Conservation (phyloP, 2,329 filamentous ascomycete species). For the Venturia effusa region DNA sequence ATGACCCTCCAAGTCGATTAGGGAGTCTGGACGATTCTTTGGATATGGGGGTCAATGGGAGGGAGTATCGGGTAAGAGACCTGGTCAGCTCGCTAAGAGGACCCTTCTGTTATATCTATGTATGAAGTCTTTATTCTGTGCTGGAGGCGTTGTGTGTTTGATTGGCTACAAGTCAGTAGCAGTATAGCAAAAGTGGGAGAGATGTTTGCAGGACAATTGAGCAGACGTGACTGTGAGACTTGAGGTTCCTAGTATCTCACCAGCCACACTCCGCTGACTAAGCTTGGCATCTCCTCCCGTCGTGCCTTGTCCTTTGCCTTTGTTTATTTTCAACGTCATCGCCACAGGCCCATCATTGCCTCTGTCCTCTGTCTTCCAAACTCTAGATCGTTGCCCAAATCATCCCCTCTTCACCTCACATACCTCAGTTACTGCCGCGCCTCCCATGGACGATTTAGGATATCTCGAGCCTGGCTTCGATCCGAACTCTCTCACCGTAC, state of each 20-base stretch:
- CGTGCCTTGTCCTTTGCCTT: too few species aligned
- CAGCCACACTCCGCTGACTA: too few species aligned
- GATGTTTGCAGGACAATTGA: too few species aligned
- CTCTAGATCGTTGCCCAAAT: background rate
- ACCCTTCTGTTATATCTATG: constrained; percentile 13
- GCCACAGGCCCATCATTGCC: too few species aligned
- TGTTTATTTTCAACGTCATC: too few species aligned
- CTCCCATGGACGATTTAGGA: constrained; percentile 45
- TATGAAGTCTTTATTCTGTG: too few species aligned
- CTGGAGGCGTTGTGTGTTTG: too few species aligned
- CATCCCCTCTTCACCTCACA: background rate
- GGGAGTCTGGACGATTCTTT: constrained; percentile 13
- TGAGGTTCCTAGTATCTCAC: too few species aligned
- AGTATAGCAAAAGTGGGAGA: too few species aligned
- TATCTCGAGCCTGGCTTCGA: constrained; percentile 87
- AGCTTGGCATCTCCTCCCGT: too few species aligned
- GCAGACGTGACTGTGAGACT: too few species aligned
- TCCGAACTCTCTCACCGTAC: constrained; percentile 70
- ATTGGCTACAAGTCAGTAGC: too few species aligned
- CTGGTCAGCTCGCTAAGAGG: constrained; percentile 9
- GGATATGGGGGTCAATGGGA: constrained; percentile 11
- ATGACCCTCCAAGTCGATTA: constrained; percentile 13
- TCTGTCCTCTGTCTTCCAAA: background rate
- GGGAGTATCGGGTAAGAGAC: constrained; percentile 7
- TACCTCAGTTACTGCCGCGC: background rate